phyloP scores from a whole-genome alignment of 2,329 filamentous ascomycete genomes.

The Penicillium hesseltinei region DNA sequence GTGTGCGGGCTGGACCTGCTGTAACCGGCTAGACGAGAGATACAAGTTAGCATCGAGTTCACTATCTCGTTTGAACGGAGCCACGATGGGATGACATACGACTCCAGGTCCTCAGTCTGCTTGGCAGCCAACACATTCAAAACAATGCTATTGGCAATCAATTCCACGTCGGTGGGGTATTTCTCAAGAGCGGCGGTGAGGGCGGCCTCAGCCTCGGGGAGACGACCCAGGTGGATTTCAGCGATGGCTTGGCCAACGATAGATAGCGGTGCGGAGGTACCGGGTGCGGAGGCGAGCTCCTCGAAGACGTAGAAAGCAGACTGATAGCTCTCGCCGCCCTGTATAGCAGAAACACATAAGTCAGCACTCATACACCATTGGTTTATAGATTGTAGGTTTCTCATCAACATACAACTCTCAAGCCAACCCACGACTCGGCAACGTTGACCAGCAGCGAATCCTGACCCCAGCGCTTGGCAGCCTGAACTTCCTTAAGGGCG shows the following conservation, averaged over 20 bases:
- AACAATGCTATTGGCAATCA: constrained; percentile 80
- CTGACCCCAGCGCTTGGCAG: constrained; percentile 89
- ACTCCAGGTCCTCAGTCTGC: constrained; percentile 60
- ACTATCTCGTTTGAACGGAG: no score
- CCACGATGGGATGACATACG: constrained; percentile 49
- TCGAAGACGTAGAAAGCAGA: constrained; percentile 97
- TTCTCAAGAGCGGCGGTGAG: constrained; percentile 76
- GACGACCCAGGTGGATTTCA: constrained; percentile 83
- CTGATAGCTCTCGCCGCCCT: constrained; percentile 95
- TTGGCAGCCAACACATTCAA: constrained; percentile 75
- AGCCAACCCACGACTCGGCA: constrained; percentile 90
- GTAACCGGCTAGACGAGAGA: constrained; percentile 36
- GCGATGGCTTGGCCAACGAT: constrained; percentile 86
- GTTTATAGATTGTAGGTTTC: no score
- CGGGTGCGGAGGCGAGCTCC: constrained; percentile 84
- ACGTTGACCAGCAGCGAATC: constrained; percentile 91
- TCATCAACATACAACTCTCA: constrained; percentile 69
- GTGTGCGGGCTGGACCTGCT: constrained; percentile 63
- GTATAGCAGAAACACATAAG: neutral
- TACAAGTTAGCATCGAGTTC: constrained; percentile 18
- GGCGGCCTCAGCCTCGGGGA: constrained; percentile 85
- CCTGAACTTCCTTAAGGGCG: constrained; percentile 81
- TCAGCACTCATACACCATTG: neutral
- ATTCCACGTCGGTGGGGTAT: constrained; percentile 68
- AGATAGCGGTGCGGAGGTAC: constrained; percentile 71